Percentiles rank a stretch among this genome's conserved stretches.
phyloP scores from a whole-genome alignment of 73 alveolate species.

The Uronychia binucleata region DNA sequence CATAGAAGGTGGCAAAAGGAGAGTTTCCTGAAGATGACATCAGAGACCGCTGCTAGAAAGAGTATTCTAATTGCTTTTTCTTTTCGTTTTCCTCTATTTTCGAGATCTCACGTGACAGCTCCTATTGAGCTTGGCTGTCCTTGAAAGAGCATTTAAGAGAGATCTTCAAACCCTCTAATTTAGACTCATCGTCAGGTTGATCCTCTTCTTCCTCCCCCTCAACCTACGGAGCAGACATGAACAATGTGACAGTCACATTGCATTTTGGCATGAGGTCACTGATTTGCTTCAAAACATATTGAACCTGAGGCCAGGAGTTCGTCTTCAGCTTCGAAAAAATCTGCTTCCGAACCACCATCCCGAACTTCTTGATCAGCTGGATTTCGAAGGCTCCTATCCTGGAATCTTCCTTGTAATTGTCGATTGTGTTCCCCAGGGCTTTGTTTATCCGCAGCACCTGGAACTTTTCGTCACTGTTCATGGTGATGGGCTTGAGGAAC shows the following conservation, averaged over 20 bases:
- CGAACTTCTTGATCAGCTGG: conserved; percentile 5
- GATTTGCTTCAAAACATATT: conserved; percentile 13
- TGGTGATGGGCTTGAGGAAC: conserved; percentile 31
- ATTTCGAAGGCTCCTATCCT: conserved; percentile 64
- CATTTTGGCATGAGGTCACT: conserved; percentile 24
- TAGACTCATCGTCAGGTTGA: background rate
- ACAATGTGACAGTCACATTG: conserved; percentile 25
- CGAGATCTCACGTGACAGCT: conserved; percentile 4
- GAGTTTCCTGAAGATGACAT: background rate
- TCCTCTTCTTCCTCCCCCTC: conserved; percentile 13
- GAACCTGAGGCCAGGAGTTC: conserved; percentile 36
- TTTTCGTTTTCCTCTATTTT: background rate
- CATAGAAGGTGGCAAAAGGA: conserved; percentile 4
- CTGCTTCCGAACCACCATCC: background rate
- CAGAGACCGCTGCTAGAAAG: background rate
- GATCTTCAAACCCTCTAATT: conserved; percentile 9
- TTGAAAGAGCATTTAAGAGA: background rate
- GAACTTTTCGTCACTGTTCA: background rate
- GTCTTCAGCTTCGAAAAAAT: conserved; percentile 32
- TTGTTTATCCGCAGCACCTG: background rate
- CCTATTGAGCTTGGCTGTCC: conserved; percentile 7
- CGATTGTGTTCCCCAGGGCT: background rate
- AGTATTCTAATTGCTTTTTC: background rate
- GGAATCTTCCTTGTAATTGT: background rate
- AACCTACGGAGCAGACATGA: conserved; percentile 1